phyloP scores from a whole-genome alignment of 1,139 yeast species.

The Chernovozyma sophiae-reginae region DNA sequence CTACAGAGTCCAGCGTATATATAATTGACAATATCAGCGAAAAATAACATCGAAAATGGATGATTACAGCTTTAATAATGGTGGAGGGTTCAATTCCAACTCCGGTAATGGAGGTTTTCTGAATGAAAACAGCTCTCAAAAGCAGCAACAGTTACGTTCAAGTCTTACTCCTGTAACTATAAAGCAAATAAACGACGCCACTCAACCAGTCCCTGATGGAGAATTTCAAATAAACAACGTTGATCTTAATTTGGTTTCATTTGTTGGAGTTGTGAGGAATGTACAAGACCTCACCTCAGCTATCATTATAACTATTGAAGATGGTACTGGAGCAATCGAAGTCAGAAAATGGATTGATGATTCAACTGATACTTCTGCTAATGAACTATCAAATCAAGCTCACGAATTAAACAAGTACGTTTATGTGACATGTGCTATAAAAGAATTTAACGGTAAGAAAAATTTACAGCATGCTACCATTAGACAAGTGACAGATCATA shows the following conservation, averaged over 20 bases:
- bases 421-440: constrained; percentile 66
- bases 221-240: constrained; percentile 66
- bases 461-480: constrained; percentile 64
- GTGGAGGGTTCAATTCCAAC: constrained; percentile 28
- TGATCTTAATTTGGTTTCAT: constrained; percentile 55
- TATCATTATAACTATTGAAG: constrained; percentile 62
- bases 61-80: constrained; percentile 14
- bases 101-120: constrained; percentile 31
- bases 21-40: too few relatives aligned
- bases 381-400: constrained; percentile 31
- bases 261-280: constrained; percentile 64
- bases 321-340: constrained; percentile 78
- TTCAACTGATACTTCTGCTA: constrained; percentile 30
- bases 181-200: constrained; percentile 68
- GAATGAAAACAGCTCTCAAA: constrained; percentile 27
- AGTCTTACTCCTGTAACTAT: constrained; percentile 78
- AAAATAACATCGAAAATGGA: constrained; percentile 2
- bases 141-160: constrained; percentile 32
- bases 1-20: too few relatives aligned
- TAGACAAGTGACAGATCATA: constrained; percentile 60
- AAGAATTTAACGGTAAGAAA: constrained; percentile 64
- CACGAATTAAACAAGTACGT: constrained; percentile 49
- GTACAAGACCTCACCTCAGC: constrained; percentile 54
- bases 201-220: constrained; percentile 67
- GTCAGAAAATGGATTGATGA: constrained; percentile 70